Evolutionary conservation across 208 protist genomes (phyloP), one percentile per base, ranked within the genome.

Genomic region (Trypanosoma lewisi): DNA sequence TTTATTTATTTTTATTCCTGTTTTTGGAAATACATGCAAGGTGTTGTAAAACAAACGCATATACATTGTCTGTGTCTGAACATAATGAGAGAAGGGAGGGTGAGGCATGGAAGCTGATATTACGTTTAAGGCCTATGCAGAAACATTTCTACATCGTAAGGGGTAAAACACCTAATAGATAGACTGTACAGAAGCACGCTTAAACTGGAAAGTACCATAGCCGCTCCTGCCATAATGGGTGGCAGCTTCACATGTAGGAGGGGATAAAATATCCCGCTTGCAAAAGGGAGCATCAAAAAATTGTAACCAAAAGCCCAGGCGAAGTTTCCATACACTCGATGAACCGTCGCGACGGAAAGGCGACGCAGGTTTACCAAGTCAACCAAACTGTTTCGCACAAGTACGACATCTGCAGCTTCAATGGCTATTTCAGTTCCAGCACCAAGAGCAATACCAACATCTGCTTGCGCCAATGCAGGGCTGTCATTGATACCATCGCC

Each of bases 401-500:
- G 85, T 36, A 97, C 87, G 6, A 73, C 88, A 47, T 95, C 87
- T 8, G 92, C 89, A 1, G 86, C 74, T 52, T 95, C 86, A 30
- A 93, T 86, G 19, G 89, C 88, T 21, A 94, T 77, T 30, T 91
- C 77, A 7, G 87, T 96, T 28, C 89, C 89, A 7, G 82, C 83
- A 6, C 88, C 87, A n/a, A 97, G 76, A 14, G 92, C 87, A 17
- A 97, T 83, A 19, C 92, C 92, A 37, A 96, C 82, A 70, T 94
- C 57, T 4, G 89, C 85, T 68, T 92, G 85, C n/a, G 80, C 80
- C 27, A 97, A 66, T 7, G 92, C 92, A 2, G 89, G 83, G 44
- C 76, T 83, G 78, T 97, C 92, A 70, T 97, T 97, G 70, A 96
- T 94, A 61, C 92, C 92, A 56, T 97, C 91, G 37, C 91, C 91